Evolutionary conservation across 768 basidiomycete genomes (phyloP).

Genomic region (Lentinus tigrinus): DNA sequence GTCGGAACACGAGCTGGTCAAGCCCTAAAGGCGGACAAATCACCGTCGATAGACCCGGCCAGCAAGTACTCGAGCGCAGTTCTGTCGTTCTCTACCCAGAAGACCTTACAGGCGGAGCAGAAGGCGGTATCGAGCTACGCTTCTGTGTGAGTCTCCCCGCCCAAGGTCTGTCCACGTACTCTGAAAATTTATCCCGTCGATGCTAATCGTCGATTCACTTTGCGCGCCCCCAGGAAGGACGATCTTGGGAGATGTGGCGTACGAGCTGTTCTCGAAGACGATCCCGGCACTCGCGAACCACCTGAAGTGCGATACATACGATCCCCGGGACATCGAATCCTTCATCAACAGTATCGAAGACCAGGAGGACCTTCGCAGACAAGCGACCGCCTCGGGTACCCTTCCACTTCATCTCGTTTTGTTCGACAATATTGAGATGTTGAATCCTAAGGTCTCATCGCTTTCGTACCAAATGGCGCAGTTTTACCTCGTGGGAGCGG

Average conservation of each 20-base stretch:
- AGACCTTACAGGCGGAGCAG: neutral
- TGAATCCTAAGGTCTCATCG: conserved; percentile 6
- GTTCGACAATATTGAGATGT: neutral
- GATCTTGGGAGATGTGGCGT: conserved; percentile 8
- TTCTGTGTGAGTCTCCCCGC: conserved; percentile 17
- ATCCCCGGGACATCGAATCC: neutral
- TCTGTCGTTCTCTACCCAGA: conserved; percentile 1
- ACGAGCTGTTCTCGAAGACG: neutral
- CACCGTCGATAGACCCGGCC: conserved; percentile 13
- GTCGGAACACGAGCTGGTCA: neutral
- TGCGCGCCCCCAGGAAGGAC: conserved; percentile 1
- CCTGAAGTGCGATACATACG: conserved; percentile 2
- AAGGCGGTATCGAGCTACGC: conserved; percentile 14
- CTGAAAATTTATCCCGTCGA: too few species aligned
- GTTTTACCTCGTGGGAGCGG: conserved; percentile 18
- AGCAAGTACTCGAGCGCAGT: conserved; percentile 17
- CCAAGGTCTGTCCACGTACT: neutral
- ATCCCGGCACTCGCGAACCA: conserved; percentile 3
- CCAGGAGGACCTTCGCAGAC: conserved; percentile 7
- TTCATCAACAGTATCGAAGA: conserved; percentile 18
- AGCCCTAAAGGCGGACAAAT: conserved; percentile 16
- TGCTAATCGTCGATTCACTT: too few species aligned
- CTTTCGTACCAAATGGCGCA: conserved; percentile 19
- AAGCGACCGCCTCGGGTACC: neutral
- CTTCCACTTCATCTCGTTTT: neutral